Evolutionary conservation across 805 yeast genomes (phyloP), one percentile per base, ranked within the genome.

Genomic region (Debaryomyces maramus): DNA sequence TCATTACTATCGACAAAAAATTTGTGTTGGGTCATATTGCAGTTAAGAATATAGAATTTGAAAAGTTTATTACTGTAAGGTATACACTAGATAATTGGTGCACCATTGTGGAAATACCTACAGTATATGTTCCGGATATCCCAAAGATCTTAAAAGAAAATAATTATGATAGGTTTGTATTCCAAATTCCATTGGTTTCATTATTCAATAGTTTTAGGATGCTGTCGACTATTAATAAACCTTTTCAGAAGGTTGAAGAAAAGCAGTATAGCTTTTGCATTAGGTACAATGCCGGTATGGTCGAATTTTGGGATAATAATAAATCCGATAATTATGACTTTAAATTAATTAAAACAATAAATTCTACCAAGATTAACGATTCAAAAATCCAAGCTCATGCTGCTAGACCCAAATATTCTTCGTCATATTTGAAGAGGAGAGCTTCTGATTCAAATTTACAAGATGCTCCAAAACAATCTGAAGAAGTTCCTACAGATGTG

Each of bases 271-370:
- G 67, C 32, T 64, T 85, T 50, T 86, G 95, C 52, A 72, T 84
- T 30, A 72, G 75, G 39, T 86, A 77, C 56, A 52, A 56, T 34
- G 62, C 78, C 14, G 59, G 63, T 31, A 72, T 73, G 11, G 51
- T 55, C 32, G 89, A 81, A 48, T 75, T 57, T 53, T 88, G 96
- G 96, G 96, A 88, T 59, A 88, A 85, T 64, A 88, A 88, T 61
- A 46, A 62, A 27, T 55, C 56, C 37, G 57, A 62, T 32, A 88
- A 88, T 62, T 88, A 84, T 60, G 71, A 66, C 31, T 61, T 88
- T 13, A 59, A 59, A 27, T 72, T 78, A 43, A 63, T 59, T 16
- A 60, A 60, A 44, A 47, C 49, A 11, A 39, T 43, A 31, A 48
- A 41, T 29, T 27, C 29, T 18, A n/a, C 14, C 8, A 7, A 39